Conservation (phyloP, 305 asterid genomes). For the Stenogyne calaminthoides region DNA sequence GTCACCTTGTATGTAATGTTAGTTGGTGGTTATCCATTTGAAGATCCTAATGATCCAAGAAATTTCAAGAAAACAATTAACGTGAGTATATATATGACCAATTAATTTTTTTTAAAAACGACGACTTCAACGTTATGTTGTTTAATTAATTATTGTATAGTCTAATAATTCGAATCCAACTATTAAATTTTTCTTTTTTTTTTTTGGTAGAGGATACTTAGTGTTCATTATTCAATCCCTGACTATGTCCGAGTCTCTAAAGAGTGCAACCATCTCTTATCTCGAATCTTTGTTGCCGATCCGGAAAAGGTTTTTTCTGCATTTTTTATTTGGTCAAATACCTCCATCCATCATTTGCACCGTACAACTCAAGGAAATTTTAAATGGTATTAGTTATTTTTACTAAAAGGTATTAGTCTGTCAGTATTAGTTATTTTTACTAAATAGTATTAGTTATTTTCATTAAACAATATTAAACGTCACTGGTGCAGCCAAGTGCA, state of each 20-base stretch:
- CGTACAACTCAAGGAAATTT: no score
- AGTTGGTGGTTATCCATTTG: slow-evolving; percentile 92
- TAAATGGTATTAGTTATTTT: no score
- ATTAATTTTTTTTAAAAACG: not conserved
- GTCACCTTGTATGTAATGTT: slow-evolving; percentile 86
- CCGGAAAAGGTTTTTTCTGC: slow-evolving; percentile 54
- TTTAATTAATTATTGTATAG: slow-evolving; percentile 6
- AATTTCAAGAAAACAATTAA: slow-evolving; percentile 78
- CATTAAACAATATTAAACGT: no score
- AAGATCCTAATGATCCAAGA: slow-evolving; percentile 83
- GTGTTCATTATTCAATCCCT: slow-evolving; percentile 69
- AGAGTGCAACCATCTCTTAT: slow-evolving; percentile 66
- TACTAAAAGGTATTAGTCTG: no score
- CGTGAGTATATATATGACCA: slow-evolving; percentile 46
- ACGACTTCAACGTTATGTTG: not conserved
- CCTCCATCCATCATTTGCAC: no score
- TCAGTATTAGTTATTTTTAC: no score
- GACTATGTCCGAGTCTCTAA: slow-evolving; percentile 62
- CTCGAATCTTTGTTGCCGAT: slow-evolving; percentile 66
- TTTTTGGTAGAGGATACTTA: slow-evolving; percentile 58
- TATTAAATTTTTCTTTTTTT: not conserved
- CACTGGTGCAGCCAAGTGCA: no score
- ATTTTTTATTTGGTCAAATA: no score
- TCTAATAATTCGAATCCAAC: not conserved
- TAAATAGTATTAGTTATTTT: no score